Evolutionary conservation across 805 yeast genomes (phyloP), one percentile per base, ranked within the genome.

Genomic region (Candida xyloterini): DNA sequence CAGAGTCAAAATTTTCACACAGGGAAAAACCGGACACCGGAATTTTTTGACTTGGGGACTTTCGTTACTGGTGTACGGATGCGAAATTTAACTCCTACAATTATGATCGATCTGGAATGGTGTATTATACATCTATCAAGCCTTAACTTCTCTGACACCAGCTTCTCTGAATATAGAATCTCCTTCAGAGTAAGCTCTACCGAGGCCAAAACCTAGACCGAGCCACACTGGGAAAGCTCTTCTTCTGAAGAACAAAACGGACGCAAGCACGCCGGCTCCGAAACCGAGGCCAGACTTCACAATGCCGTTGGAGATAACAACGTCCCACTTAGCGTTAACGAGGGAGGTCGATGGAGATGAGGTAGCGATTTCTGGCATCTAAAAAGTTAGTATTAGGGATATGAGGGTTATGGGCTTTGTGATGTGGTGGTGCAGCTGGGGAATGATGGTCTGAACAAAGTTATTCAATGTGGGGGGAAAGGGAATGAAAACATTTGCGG

Each of bases 201-300:
- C 99, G 47, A 90, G 76, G 52, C 99, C 99, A 57, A 93, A 91
- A 27, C 99, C 99, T 50, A 89, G 69, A 51, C 99, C 99, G 47
- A 91, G 67, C 95, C 97, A 90, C 30, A 91, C 98, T 40, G 99
- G 99, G 80, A 89, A 93, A 8, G 96, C 76, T 67, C 98, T 81
- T 74, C 98, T 86, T 65, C 76, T 87, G 74, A 93, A 93, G 42
- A 93, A 68, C 44, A 93, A 67, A 30, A 90, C 95, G 7, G 96
- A 87, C 31, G 95, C 85, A 43, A 91, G 76, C 24, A 93, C 95
- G 67, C 99, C 99, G 32, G 83, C 93, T 50, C 98, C 98, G 53
- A 93, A 82, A 35, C 99, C 99, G 49, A 93, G 75, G 14, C 96
- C 96, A 55, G 96, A 84, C 67, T 93, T 93, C 53, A 93, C 95